Evolutionary conservation across 345 rosid genomes (phyloP).

Genomic region (Cardamine resedifolia): DNA sequence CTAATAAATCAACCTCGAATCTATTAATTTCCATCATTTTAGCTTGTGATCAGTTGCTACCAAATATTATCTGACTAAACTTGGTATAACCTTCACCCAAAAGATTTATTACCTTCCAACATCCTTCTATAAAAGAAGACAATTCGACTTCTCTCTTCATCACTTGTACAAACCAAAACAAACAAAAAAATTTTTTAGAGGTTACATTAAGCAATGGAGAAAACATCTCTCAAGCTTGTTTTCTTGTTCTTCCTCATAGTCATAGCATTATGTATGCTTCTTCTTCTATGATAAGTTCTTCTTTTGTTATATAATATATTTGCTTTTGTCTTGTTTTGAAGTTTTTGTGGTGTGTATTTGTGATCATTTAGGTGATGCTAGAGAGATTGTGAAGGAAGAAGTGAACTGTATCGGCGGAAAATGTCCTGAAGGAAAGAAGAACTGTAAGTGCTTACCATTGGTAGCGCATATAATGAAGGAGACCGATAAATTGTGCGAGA

Average conservation of each 20-base stretch:
- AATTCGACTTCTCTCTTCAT: not conserved
- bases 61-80: not conserved
- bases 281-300: not conserved
- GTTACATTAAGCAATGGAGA: slow-evolving; percentile 16
- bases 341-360: slow-evolving; percentile 4
- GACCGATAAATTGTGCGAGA: slow-evolving; percentile 15
- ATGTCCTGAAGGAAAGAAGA: slow-evolving; percentile 1
- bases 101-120: not conserved
- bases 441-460: not conserved
- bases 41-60: no score
- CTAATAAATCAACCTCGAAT: no score
- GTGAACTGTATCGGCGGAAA: not conserved
- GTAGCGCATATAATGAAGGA: not conserved
- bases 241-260: not conserved
- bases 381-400: slow-evolving; percentile 20
- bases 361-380: slow-evolving; percentile 21
- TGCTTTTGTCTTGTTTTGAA: not conserved
- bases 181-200: not conserved
- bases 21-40: no score
- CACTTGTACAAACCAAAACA: not conserved
- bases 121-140: not conserved
- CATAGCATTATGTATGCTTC: not conserved
- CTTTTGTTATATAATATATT: not conserved
- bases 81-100: not conserved
- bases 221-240: not conserved